These are phyloP conservation scores for Hypoxylon sp. DNA, from an alignment of 2,329 filamentous ascomycete species.

Conservation along the genomic window DNA sequence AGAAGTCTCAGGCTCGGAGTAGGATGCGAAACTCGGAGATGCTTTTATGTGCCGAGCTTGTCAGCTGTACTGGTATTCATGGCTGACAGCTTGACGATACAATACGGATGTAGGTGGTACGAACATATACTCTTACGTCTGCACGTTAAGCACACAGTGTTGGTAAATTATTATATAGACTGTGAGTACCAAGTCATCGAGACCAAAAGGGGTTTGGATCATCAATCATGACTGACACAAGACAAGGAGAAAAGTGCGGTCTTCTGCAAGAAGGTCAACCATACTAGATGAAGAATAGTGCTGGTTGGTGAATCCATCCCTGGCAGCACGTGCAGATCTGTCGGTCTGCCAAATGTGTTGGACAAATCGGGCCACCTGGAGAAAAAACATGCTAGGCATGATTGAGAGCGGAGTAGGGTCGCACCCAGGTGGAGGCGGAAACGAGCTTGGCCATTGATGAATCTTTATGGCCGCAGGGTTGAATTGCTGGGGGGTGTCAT, in stretches of 20 bases:
- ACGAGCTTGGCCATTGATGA: slow-evolving; percentile 40
- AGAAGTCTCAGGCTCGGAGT: slow-evolving; percentile 35
- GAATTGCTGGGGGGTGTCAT: slow-evolving; percentile 32
- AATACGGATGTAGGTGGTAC: slow-evolving; percentile 25
- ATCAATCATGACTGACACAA: slow-evolving; percentile 37
- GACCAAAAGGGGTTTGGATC: slow-evolving; percentile 40
- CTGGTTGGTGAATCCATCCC: slow-evolving; percentile 42
- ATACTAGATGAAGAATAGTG: slow-evolving; percentile 36
- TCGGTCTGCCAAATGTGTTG: slow-evolving; percentile 46
- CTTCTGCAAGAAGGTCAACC: slow-evolving; percentile 34
- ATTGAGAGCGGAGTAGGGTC: slow-evolving; percentile 45
- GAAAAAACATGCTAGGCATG: slow-evolving; percentile 47
- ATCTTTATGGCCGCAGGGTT: slow-evolving; percentile 37
- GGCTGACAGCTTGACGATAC: slow-evolving; percentile 27
- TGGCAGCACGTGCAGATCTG: slow-evolving; percentile 49
- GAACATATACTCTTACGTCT: slow-evolving; percentile 27
- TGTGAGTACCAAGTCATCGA: slow-evolving; percentile 32
- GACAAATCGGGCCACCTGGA: slow-evolving; percentile 49
- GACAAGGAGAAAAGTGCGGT: slow-evolving; percentile 30
- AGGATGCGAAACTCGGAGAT: slow-evolving; percentile 37
- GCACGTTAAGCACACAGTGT: slow-evolving; percentile 36
- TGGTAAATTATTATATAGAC: not conserved
- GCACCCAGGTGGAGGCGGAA: slow-evolving; percentile 41
- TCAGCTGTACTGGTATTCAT: slow-evolving; percentile 28
- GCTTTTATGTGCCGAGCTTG: slow-evolving; percentile 35